These are phyloP conservation scores for Rhododendron williamsianum DNA, from an alignment of 148 eudicot genomes.

Conservation along the genomic window DNA sequence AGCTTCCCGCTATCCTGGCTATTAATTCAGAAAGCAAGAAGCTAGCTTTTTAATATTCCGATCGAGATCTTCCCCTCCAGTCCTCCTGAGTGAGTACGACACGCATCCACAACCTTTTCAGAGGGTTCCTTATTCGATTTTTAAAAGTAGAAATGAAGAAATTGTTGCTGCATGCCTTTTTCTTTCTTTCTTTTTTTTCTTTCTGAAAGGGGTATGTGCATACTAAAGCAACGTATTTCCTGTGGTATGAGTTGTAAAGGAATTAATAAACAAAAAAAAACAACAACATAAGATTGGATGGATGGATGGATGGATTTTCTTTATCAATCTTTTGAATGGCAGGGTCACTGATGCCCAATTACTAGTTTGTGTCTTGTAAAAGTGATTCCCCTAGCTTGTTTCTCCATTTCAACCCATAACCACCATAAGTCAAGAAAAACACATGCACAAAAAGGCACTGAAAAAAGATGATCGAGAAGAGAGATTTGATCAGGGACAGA, in stretches of 20 bases:
- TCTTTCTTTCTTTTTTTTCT: background rate
- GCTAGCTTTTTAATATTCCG: constrained; percentile 1
- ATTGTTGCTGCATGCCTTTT: background rate
- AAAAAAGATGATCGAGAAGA: background rate
- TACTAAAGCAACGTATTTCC: background rate
- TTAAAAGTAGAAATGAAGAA: background rate
- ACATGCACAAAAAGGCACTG: background rate
- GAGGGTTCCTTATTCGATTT: background rate
- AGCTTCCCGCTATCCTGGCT: background rate
- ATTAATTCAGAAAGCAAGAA: background rate
- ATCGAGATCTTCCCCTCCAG: background rate
- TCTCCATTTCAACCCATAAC: background rate
- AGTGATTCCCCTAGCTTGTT: background rate
- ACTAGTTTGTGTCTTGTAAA: background rate
- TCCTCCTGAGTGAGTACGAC: background rate
- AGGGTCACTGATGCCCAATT: background rate
- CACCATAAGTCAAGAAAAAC: background rate
- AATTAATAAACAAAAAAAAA: background rate
- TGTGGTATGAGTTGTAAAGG: background rate
- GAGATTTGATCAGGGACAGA: background rate
- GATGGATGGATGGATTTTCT: background rate
- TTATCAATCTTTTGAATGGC: background rate
- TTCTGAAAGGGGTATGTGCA: background rate
- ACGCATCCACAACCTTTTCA: background rate
- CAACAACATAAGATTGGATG: background rate